phyloP scores from a whole-genome alignment of 768 basidiomycete genomes.

The Suillus placidus region DNA sequence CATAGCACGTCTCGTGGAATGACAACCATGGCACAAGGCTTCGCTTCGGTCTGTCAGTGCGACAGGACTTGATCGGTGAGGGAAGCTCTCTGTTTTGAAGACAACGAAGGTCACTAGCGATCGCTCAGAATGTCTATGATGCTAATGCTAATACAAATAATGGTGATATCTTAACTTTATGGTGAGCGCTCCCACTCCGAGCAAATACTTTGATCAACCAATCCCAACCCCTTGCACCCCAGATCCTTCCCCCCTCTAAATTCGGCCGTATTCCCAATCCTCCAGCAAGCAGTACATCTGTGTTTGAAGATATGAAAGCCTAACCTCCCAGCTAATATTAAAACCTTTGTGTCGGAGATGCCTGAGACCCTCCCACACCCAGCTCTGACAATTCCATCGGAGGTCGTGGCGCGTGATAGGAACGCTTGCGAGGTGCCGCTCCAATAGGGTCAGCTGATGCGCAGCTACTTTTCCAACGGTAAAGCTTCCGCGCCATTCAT shows the following conservation, averaged over 20 bases:
- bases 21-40: background rate
- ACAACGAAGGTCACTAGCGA: background rate
- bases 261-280: slow-evolving; percentile 26
- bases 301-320: slow-evolving; percentile 21
- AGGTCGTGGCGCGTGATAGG: slow-evolving; percentile 23
- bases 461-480: slow-evolving; percentile 28
- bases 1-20: background rate
- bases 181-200: background rate
- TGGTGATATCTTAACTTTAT: background rate
- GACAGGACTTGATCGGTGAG: background rate
- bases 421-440: slow-evolving; percentile 15
- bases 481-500: slow-evolving; percentile 29
- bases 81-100: background rate
- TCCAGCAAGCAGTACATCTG: slow-evolving; percentile 32
- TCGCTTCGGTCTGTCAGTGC: background rate
- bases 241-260: background rate
- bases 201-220: background rate
- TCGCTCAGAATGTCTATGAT: background rate
- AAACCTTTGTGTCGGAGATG: slow-evolving; percentile 15
- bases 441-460: slow-evolving; percentile 19
- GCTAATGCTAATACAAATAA: background rate
- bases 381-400: slow-evolving; percentile 31
- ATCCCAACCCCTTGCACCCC: background rate
- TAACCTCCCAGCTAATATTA: slow-evolving; percentile 17
- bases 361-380: slow-evolving; percentile 30